These are phyloP conservation scores for Cutaneotrichosporon cutaneum DNA, from an alignment of 1,284 basidiomycete genomes.

Conservation along the genomic window DNA sequence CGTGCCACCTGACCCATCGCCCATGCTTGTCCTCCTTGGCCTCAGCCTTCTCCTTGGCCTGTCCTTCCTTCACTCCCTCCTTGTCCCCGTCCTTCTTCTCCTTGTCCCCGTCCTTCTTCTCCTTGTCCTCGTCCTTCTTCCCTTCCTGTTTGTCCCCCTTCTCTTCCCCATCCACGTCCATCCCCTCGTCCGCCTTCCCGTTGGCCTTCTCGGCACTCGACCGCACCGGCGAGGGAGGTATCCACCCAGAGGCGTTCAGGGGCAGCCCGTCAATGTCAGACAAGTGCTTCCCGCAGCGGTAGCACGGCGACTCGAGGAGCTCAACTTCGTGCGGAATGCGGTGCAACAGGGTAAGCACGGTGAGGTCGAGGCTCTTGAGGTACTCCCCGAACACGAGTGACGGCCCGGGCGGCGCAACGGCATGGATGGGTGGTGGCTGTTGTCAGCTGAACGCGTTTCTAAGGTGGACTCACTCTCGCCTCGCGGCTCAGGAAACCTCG, in stretches of 20 bases:
- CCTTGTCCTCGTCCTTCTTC: conserved; percentile 40
- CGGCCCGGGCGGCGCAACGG: conserved; percentile 17
- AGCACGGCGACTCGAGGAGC: conserved; percentile 14
- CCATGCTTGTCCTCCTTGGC: conserved; percentile 12
- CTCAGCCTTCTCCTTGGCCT: conserved; percentile 42
- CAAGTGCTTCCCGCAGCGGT: conserved; percentile 16
- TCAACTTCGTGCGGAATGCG: conserved; percentile 12
- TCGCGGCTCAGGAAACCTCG: conserved; percentile 14
- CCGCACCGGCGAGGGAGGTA: conserved; percentile 3
- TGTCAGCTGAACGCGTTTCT: not conserved
- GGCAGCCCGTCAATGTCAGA: conserved; percentile 22
- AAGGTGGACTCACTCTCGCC: conserved; percentile 10
- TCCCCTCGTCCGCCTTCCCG: conserved; percentile 1
- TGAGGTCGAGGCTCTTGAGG: conserved; percentile 15
- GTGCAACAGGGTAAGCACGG: conserved; percentile 16
- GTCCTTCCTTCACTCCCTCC: conserved; percentile 7
- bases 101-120: conserved; percentile 4
- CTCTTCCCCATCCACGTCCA: conserved; percentile 6
- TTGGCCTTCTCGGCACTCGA: conserved; percentile 1
- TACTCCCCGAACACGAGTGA: conserved; percentile 13
- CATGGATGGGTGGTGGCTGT: conserved; percentile 26
- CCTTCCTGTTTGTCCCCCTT: not conserved
- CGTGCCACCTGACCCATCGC: conserved; percentile 22
- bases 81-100: conserved; percentile 6
- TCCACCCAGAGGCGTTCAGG: conserved; percentile 10